phyloP scores from a whole-genome alignment of 2,329 filamentous ascomycete species.

The Talaromyces sp. region DNA sequence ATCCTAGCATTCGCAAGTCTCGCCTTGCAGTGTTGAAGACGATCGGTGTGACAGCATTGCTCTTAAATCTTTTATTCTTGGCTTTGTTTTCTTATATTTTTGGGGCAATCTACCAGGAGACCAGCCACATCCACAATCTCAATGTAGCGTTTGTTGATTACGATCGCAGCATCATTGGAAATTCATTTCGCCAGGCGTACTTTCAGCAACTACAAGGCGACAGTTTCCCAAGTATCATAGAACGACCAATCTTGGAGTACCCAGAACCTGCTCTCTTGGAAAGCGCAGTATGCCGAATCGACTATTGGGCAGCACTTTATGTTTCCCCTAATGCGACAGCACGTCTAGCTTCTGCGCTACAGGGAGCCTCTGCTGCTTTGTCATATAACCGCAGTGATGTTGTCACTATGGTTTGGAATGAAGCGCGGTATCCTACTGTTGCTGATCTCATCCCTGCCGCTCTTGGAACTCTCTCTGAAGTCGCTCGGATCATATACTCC shows the following conservation, averaged over 20 bases:
- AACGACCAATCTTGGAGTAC: neutral
- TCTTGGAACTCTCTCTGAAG: conserved; percentile 23
- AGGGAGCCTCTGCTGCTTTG: neutral
- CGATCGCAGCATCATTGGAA: conserved; percentile 35
- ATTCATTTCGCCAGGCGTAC: conserved; percentile 33
- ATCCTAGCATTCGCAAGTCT: neutral
- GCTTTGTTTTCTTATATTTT: conserved; percentile 21
- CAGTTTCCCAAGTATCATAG: neutral
- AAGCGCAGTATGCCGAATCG: conserved; percentile 31
- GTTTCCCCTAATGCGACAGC: conserved; percentile 34
- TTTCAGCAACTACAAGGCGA: conserved; percentile 22
- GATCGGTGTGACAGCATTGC: neutral
- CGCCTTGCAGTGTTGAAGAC: neutral
- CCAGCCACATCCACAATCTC: conserved; percentile 31
- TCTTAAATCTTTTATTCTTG: neutral
- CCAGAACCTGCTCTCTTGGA: conserved; percentile 20
- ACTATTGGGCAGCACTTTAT: conserved; percentile 38
- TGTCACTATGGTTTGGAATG: conserved; percentile 46
- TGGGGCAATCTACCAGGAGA: conserved; percentile 36
- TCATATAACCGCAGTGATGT: conserved; percentile 36
- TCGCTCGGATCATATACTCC: neutral
- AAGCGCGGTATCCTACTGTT: conserved; percentile 42
- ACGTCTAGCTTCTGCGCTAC: conserved; percentile 33
- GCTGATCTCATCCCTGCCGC: conserved; percentile 33
- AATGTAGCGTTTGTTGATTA: conserved; percentile 39